Conservation (phyloP, 805 yeast species). For the Nakazawaea populi region DNA sequence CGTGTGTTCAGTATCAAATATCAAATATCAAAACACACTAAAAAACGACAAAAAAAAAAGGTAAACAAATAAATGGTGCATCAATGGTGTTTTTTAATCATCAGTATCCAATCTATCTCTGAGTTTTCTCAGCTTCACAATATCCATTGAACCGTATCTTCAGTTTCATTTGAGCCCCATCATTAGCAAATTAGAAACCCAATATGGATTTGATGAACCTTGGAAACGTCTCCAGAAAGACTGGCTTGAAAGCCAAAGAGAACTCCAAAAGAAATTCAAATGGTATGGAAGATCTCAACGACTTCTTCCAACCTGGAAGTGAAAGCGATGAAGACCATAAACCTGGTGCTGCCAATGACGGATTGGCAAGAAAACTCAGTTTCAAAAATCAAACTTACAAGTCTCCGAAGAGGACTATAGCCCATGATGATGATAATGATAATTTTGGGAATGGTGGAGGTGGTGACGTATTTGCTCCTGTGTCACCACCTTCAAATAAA, state of each 20-base stretch:
- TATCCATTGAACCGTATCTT: no score
- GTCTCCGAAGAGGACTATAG: background rate
- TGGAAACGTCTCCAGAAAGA: constrained; percentile 63
- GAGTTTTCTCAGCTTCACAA: no score
- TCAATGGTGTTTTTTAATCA: no score
- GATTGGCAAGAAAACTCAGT: constrained; percentile 13
- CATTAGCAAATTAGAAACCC: background rate
- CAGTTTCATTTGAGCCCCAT: background rate
- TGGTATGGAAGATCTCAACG: constrained; percentile 65
- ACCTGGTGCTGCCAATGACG: constrained; percentile 22
- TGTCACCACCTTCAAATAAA: constrained; percentile 7
- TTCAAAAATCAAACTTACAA: background rate
- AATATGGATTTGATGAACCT: constrained; percentile 36
- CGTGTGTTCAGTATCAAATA: no score
- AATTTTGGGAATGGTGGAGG: background rate
- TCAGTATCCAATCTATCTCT: no score
- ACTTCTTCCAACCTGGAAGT: constrained; percentile 39
- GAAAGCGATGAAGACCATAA: constrained; percentile 13
- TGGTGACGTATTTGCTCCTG: constrained; percentile 6
- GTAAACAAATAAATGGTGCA: no score
- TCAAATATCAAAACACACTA: no score
- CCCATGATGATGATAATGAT: background rate
- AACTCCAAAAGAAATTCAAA: constrained; percentile 48
- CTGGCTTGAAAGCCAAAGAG: constrained; percentile 47
- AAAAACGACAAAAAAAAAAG: no score